A percentile compares a stretch with the other conserved stretches of the same genome.
phyloP scores from a whole-genome alignment of 2,329 filamentous ascomycete species.

The Fusarium sp. region DNA sequence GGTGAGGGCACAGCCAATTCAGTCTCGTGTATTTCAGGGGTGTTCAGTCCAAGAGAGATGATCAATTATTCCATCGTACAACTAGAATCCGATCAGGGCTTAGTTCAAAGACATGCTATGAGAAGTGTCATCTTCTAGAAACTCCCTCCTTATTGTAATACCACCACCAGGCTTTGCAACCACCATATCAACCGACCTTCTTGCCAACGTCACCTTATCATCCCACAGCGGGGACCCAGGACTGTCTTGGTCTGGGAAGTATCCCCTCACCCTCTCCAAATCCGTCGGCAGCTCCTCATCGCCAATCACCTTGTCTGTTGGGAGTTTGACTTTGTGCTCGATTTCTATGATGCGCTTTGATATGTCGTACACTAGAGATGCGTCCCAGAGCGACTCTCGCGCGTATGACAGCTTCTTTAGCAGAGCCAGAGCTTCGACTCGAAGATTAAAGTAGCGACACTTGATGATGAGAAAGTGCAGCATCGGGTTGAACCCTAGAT shows the following conservation, averaged over 20 bases:
- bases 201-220: background rate
- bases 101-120: background rate
- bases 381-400: slow-evolving; percentile 53
- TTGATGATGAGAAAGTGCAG: slow-evolving; percentile 52
- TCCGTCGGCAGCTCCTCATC: slow-evolving; percentile 24
- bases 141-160: background rate
- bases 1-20: no score
- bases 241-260: background rate
- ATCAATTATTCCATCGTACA: background rate
- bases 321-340: slow-evolving; percentile 50
- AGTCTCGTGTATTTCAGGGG: no score
- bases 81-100: background rate
- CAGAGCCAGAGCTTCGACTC: slow-evolving; percentile 47
- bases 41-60: background rate
- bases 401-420: slow-evolving; percentile 44
- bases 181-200: background rate
- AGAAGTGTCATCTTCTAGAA: background rate
- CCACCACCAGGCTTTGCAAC: background rate
- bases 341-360: slow-evolving; percentile 50
- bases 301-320: slow-evolving; percentile 15
- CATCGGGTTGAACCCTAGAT: slow-evolving; percentile 52
- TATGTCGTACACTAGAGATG: slow-evolving; percentile 43
- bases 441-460: slow-evolving; percentile 51
- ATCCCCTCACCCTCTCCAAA: slow-evolving; percentile 33
- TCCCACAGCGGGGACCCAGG: background rate